These are phyloP conservation scores for Aleurites moluccanus DNA, from an alignment of 441 rosid genomes.

Conservation along the genomic window DNA sequence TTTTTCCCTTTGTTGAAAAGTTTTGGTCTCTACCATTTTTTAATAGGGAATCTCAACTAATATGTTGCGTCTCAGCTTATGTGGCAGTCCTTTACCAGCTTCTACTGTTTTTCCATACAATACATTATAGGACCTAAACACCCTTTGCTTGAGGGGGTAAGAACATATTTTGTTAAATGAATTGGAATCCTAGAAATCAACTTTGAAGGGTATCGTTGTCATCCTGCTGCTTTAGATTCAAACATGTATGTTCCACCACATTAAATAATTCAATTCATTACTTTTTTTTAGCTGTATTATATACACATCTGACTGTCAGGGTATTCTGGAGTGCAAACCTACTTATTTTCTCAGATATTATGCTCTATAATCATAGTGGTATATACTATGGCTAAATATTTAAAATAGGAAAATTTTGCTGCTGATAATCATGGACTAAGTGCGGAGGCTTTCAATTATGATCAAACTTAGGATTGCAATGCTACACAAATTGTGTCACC, in stretches of 20 bases:
- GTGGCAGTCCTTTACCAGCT: constrained; percentile 27
- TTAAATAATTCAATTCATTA: background rate
- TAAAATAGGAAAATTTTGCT: background rate
- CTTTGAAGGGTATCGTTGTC: constrained; percentile 28
- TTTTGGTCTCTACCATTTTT: constrained; percentile 20
- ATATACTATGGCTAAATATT: background rate
- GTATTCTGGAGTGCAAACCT: background rate
- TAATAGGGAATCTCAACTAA: constrained; percentile 35
- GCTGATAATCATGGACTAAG: background rate
- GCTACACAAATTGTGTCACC: background rate
- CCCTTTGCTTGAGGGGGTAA: constrained; percentile 21
- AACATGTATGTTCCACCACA: constrained; percentile 20
- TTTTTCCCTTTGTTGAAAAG: constrained; percentile 10
- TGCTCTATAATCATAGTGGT: background rate
- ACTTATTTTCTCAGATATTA: background rate
- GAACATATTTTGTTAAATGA: background rate
- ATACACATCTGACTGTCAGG: constrained; percentile 15
- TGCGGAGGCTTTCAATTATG: background rate
- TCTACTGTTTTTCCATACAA: constrained; percentile 9
- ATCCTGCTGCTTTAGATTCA: constrained; percentile 8
- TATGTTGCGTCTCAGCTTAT: constrained; percentile 56
- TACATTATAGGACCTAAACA: constrained; percentile 33
- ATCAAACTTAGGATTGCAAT: constrained; percentile 6
- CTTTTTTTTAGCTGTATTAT: background rate
- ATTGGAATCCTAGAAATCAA: constrained; percentile 21